Evolutionary conservation across 192 early-diverging fungal species (phyloP), one percentile per base, ranked within the genome.

Genomic region (Mortierella claussenii): DNA sequence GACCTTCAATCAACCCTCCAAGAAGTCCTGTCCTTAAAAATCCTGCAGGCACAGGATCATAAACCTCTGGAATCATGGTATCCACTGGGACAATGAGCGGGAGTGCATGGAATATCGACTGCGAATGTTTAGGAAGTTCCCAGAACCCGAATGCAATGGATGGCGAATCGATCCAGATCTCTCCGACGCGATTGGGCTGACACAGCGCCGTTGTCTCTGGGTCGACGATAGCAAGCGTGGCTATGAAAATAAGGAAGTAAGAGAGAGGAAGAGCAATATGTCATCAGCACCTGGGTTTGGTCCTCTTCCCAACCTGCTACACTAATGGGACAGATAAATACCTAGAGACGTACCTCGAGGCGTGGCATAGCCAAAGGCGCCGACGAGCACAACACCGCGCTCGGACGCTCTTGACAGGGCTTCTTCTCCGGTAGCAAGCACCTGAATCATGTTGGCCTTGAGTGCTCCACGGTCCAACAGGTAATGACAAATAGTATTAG

Each of bases 91-190:
- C 81, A 12, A 90, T 62, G 37, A 88, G 40, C 12, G 90, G 89
- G 27, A 84, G 70, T 2, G 90, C 91, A 28, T 87, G 82, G 69
- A 94, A 94, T 5, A 93, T 90, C 30, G 87, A 87, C 62, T 90
- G 84, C 1, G 85, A 92, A 48, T 92, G 86, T 60, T 89, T 89
- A 17, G 91, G 87, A 32, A 94, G 71, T 17, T 83, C 89, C 93
- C 90, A 94, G 81, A 95, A 94, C 7, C 90, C 90, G 26, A 84
- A 85, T 9, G 89, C 86, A 42, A 96, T 79, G 27, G 85, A 88
- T 15, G 90, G 89, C 3, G 91, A 88, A 67, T 89, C 85, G 9
- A 94, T 83, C 92, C 94, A 95, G n/a, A 96, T 84, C 81, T 96
- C 94, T 44, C 94, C 94, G 55, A 95, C 86, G 1, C 87, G 82